Base-by-base conservation (phyloP, 768 basidiomycete species). In the Pulveroboletus sp. region DNA sequence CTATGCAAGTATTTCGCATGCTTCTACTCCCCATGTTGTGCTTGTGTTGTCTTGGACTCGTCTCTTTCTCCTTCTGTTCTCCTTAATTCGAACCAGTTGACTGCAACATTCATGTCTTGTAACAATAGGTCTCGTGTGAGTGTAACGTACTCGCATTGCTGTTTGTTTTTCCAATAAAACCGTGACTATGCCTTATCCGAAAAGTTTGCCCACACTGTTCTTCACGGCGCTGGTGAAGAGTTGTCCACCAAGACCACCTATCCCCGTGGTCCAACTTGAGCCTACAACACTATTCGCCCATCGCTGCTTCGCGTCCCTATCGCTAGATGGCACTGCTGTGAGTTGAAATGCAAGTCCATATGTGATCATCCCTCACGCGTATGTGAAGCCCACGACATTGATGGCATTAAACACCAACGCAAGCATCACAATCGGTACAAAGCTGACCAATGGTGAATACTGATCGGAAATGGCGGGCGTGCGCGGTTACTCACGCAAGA, bases 321-420 rank as follows among this genome's bases (percentile, higher is more conserved):
- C 93, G 41, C 86, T 88, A 60, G 14, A 62, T 31, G 31, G 6
- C 47, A 35, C 33, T 9, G 15, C 14, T 33, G 43, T 68, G 26
- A 63, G 52, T 18, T 14, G 46, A 46, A 26, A 39, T 49, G 43
- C 38, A 39, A 28, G 26, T 49, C 42, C 37, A 35, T 52, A 41
- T 6, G 32, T 12, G 48, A 57, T 51, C 30, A 17, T 49, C 18
- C 75, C 85, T 62, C 67, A 90, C 90, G 88, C 90, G 63, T 92
- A 98, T 43, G 93, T 96, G 73, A 97, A 98, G 10, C 95, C 95
- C 46, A 97, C 75, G n/a, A 86, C 89, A 57, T 97, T 98, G 8
- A 91, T 93, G 45, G 93, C 63, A 67, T 99, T 98, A 80, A 99
- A 98, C 33, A 98, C 88, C 42, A 98, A 76, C 1, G 96, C 96